These are phyloP conservation scores for Penicillium turbatum DNA, from an alignment of 495 filamentous ascomycete genomes.

Conservation along the genomic window DNA sequence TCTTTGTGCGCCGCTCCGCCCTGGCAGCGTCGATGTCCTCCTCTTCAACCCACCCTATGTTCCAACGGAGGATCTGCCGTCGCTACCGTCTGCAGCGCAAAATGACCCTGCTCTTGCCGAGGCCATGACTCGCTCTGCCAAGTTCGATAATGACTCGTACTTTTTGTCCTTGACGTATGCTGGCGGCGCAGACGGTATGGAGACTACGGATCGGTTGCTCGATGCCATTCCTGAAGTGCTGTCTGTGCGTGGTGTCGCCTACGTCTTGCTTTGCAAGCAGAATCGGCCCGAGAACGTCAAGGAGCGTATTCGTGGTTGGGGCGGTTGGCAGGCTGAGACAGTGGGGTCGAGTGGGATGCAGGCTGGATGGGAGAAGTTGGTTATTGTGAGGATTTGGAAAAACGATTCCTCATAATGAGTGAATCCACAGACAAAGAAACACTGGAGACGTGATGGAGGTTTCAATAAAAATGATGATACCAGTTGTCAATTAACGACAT, in stretches of 20 bases:
- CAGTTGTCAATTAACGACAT: neutral
- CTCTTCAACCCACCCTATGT: conserved; percentile 98
- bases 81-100: conserved; percentile 32
- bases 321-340: conserved; percentile 68
- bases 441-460: neutral
- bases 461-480: conserved; percentile 4
- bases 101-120: conserved; percentile 13
- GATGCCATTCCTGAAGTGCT: conserved; percentile 60
- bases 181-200: conserved; percentile 87
- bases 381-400: conserved; percentile 75
- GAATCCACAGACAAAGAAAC: neutral
- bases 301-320: conserved; percentile 54
- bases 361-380: conserved; percentile 89
- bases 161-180: conserved; percentile 84
- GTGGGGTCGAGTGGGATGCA: conserved; percentile 78
- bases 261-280: conserved; percentile 83
- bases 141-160: conserved; percentile 68
- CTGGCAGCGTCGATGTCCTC: conserved; percentile 66
- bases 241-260: conserved; percentile 68
- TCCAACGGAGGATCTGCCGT: conserved; percentile 69
- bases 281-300: conserved; percentile 77
- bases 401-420: conserved; percentile 8
- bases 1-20: conserved; percentile 54
- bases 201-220: conserved; percentile 76
- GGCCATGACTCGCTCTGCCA: conserved; percentile 26